These are phyloP conservation scores for Ceratobasidium sp. DNA, from an alignment of 1,284 basidiomycete genomes.

Conservation along the genomic window DNA sequence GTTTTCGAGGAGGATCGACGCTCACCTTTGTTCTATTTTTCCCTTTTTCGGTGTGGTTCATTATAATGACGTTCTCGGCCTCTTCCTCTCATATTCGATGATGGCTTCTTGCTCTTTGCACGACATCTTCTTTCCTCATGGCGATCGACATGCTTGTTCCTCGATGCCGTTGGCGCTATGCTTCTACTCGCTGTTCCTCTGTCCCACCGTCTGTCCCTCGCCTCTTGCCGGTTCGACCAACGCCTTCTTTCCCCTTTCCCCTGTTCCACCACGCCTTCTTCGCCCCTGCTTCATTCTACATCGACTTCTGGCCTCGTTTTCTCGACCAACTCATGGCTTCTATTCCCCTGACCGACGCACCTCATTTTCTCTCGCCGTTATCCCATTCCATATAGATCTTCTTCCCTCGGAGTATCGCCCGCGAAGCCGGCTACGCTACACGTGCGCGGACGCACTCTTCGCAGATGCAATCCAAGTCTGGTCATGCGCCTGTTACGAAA, in stretches of 20 bases:
- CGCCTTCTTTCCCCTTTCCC: background rate
- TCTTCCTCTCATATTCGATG: background rate
- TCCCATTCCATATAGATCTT: constrained; percentile 29
- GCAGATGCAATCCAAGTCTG: constrained; percentile 20
- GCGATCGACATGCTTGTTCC: constrained; percentile 1
- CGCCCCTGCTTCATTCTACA: too few species aligned
- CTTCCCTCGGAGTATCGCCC: constrained; percentile 43
- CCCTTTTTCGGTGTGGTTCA: background rate
- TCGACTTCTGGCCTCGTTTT: background rate
- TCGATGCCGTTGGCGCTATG: background rate
- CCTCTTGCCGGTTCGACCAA: background rate
- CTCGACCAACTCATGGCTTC: background rate
- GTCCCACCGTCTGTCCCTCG: background rate
- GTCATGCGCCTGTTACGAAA: constrained; percentile 7
- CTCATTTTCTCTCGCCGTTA: too few species aligned
- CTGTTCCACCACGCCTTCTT: too few species aligned
- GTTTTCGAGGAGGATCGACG: background rate
- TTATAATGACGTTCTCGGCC: background rate
- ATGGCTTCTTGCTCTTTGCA: background rate
- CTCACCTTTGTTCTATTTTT: constrained; percentile 2
- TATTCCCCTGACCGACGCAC: background rate
- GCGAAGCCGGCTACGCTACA: constrained; percentile 39
- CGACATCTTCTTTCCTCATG: constrained; percentile 3
- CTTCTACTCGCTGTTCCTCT: constrained; percentile 3
- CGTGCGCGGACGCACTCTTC: constrained; percentile 21